Evolutionary conservation across 2,329 filamentous ascomycete species (phyloP), one percentile per base, ranked within the genome.

Genomic region (Talaromyces islandicus): DNA sequence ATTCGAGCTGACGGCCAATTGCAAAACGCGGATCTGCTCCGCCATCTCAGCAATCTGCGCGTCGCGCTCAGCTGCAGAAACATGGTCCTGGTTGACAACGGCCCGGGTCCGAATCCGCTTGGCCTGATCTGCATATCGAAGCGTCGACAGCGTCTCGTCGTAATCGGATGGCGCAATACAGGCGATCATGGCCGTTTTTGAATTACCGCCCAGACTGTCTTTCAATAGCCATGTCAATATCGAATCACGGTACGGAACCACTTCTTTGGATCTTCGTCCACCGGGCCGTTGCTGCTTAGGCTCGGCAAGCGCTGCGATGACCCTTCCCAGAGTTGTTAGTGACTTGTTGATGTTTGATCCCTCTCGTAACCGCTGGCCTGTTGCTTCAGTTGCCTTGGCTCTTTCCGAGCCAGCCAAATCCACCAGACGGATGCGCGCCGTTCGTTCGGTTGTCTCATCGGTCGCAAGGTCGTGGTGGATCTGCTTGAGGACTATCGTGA

Each of bases 311-410:
- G 94, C 93, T 30, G 92, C 93, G 73, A 99, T 99, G 54, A 99
- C 94, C 57, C 94, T 88, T 4, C 94, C 94, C 10, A 99, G 85
- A 0, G 94, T 97, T 0, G 93, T 97, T 41, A 99, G 85, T 10
- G 93, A 97, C 77, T 97, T 97, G 82, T 99, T 99, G 84, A 99
- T 99, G 74, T 97, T 97, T 69, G 91, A 93, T 56, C 94, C 94
- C 77, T 99, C 94, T 60, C 93, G 88, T 24, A 99, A 84, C 32
- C 94, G 87, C 68, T 89, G 87, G 12, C 94, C 94, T 0, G 92
- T 97, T 1, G 94, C 94, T 77, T 97, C 93, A 41, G 94, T 99
- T 0, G 92, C 88, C 74, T 96, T 97, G 63, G 94, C 94, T 58
- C 94, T 86, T 77, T 99, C 94, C 54, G 91, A 96, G 50, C 94